Evolutionary conservation across 78 protist species (phyloP).

Genomic region (Corallochytrium limacisporum): DNA sequence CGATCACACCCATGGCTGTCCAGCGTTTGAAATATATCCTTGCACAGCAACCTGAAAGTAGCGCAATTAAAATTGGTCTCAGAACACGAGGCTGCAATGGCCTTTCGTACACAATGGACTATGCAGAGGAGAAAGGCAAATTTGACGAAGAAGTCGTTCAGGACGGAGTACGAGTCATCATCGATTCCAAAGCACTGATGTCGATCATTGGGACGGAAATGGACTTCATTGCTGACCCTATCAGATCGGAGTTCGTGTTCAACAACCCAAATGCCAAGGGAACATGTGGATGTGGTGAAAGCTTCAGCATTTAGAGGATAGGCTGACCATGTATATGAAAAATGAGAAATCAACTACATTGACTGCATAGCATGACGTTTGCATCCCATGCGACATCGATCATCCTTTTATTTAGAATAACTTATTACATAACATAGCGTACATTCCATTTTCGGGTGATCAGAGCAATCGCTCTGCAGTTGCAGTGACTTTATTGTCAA

Average conservation of each 20-base stretch:
- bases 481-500: too few relatives aligned
- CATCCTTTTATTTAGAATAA: too few relatives aligned
- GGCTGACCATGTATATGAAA: too few relatives aligned
- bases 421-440: too few relatives aligned
- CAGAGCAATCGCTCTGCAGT: too few relatives aligned
- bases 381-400: too few relatives aligned
- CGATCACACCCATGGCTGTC: conserved; percentile 7
- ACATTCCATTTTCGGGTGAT: too few relatives aligned
- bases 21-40: neutral
- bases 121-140: conserved; percentile 5
- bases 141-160: conserved; percentile 16
- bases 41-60: neutral
- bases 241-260: conserved; percentile 7
- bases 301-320: conserved; percentile 6
- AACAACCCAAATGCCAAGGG: conserved; percentile 19
- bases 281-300: conserved; percentile 18
- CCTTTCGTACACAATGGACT: neutral
- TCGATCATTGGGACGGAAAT: conserved; percentile 20
- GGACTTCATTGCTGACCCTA: conserved; percentile 11
- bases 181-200: conserved; percentile 15
- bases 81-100: conserved; percentile 6
- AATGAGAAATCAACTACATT: too few relatives aligned
- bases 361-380: too few relatives aligned
- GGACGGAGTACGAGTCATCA: neutral
- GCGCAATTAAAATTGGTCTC: conserved; percentile 6